Conservation (phyloP, 2,329 filamentous ascomycete genomes). For the Xylariaceae sp. region DNA sequence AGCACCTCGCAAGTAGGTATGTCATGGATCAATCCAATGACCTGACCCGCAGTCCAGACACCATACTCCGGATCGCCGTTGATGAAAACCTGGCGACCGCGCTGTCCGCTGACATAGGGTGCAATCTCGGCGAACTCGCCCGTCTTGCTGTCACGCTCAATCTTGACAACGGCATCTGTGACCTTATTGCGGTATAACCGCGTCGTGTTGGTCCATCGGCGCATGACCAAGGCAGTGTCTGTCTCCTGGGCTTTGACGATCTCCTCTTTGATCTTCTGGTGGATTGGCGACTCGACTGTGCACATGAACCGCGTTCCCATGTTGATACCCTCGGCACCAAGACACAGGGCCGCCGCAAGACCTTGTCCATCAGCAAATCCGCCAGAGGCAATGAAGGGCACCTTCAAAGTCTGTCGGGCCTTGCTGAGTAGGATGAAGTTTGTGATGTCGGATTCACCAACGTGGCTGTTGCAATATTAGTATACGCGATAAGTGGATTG, state of each 20-base stretch:
- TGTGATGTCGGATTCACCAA: constrained; percentile 82
- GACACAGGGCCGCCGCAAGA: constrained; percentile 81
- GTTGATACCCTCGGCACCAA: constrained; percentile 93
- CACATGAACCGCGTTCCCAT: constrained; percentile 99
- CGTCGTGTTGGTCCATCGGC: constrained; percentile 90
- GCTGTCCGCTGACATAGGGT: constrained; percentile 82
- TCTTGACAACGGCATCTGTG: constrained; percentile 71
- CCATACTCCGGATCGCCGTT: constrained; percentile 90
- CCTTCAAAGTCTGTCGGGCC: constrained; percentile 76
- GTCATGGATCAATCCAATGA: constrained; percentile 85
- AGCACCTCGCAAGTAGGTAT: constrained; percentile 73
- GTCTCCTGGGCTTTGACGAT: constrained; percentile 88
- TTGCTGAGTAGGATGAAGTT: constrained; percentile 85
- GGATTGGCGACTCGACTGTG: constrained; percentile 89
- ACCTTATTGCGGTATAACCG: constrained; percentile 90
- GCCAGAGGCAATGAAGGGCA: constrained; percentile 93
- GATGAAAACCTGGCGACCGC: constrained; percentile 85
- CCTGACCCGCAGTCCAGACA: constrained; percentile 96
- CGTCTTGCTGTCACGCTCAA: constrained; percentile 78
- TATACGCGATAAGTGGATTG: neutral
- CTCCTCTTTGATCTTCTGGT: constrained; percentile 87
- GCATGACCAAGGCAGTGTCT: constrained; percentile 83
- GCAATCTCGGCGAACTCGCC: constrained; percentile 90
- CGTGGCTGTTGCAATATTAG: constrained; percentile 49
- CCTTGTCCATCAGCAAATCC: constrained; percentile 95